Evolutionary conservation across 192 early-diverging fungal genomes (phyloP), one percentile per base, ranked within the genome.

Genomic region (Dispira parvispora): DNA sequence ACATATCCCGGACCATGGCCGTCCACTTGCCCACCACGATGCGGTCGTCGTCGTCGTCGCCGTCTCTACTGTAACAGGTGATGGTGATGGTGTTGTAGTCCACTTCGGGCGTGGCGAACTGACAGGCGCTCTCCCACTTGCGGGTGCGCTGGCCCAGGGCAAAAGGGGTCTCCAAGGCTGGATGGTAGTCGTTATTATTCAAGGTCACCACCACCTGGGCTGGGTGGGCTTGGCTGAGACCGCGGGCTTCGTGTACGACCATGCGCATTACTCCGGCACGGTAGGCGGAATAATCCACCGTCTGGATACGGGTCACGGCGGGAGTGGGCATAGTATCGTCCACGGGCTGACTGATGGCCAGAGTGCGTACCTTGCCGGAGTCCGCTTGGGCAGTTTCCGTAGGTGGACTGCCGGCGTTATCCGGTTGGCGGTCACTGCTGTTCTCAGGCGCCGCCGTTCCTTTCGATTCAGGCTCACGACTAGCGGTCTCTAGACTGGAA

Each of bases 201-300:
- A 71, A 63, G 60, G 81, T 78, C 18, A 82, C 20, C 11, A 77
- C 54, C 43, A 82, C 64, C 46, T 80, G 77, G 9, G 65, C 72
- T 21, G 73, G 76, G 0, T 52, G 67, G 20, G 60, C 45, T 45
- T 45, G 53, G 52, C 45, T 50, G 8, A 45, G 27, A 13, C 62
- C 74, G 44, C 73, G 62, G 18, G 62, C 72, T 38, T 71, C 67
- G 61, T 78, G 75, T 20, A 86, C 49, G 18, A 66, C 73, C 27
- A 84, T 62, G 11, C 69, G 46, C 21, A 86, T 50, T 20, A 86
- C 75, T 46, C 84, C 84, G 26, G 81, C 73, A 56, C 73, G 64
- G 63, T 69, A 68, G 53, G 47, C 45, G 25, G 65, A 21, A 5
- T 64, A 52, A 47, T 75, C 71, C 25, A 75, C 62, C 32, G 32